Percentiles rank a stretch among this genome's conserved stretches.
Conservation (phyloP, 129 eudicot species). For the Artemisia argyi region DNA sequence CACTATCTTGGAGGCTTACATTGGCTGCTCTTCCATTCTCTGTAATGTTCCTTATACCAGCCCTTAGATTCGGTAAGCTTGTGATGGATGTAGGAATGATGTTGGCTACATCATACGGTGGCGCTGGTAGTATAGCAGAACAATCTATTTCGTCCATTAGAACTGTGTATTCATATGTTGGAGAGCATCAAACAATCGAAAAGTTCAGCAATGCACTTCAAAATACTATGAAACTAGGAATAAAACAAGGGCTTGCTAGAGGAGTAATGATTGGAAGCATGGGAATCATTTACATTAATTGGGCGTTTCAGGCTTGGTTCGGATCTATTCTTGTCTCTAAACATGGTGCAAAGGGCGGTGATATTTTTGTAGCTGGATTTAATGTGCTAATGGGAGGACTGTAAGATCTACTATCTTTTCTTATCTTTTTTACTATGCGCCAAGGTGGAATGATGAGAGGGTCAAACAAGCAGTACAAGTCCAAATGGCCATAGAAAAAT, state of each 20-base stretch:
- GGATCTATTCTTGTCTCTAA: conserved; percentile 66
- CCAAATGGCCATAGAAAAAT: background rate
- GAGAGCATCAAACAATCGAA: conserved; percentile 48
- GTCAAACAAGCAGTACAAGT: background rate
- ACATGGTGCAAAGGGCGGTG: conserved; percentile 66
- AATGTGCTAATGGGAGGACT: conserved; percentile 78
- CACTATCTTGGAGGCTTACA: conserved; percentile 69
- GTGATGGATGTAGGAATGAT: conserved; percentile 62
- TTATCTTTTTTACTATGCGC: background rate
- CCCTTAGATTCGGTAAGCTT: conserved; percentile 54
- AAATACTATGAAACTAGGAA: conserved; percentile 59
- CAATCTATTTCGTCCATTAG: conserved; percentile 68
- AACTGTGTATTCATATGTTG: conserved; percentile 68
- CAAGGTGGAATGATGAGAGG: background rate
- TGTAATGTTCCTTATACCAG: conserved; percentile 65
- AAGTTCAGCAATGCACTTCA: conserved; percentile 63
- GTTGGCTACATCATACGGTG: conserved; percentile 51
- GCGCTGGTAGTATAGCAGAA: conserved; percentile 73
- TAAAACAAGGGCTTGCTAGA: conserved; percentile 68
- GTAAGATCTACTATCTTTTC: conserved; percentile 37
- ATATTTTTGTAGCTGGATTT: conserved; percentile 73
- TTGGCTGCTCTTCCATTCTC: conserved; percentile 71
- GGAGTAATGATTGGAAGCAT: conserved; percentile 78
- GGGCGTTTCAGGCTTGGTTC: conserved; percentile 78
- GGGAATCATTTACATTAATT: conserved; percentile 69